Evolutionary conservation across 176 grass and related monocot species (phyloP).

Genomic region (Bothriochloa decipiens): DNA sequence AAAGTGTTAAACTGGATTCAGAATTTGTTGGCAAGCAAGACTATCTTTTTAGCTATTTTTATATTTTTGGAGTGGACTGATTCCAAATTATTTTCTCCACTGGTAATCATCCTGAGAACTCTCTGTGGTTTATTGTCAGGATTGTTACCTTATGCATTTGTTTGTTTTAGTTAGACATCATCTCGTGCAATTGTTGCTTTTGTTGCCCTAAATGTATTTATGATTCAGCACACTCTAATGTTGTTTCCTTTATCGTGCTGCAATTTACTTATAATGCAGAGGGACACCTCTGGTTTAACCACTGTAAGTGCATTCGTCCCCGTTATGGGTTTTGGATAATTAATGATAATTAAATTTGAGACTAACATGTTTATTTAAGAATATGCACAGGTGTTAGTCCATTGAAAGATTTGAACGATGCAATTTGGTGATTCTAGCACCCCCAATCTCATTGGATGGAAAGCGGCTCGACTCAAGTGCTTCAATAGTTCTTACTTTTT

Average conservation of each 20-base stretch:
- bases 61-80: neutral
- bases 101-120: neutral
- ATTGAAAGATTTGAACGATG: too few species aligned
- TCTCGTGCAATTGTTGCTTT: neutral
- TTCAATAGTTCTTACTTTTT: too few species aligned
- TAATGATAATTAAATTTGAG: too few species aligned
- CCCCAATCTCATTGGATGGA: too few species aligned
- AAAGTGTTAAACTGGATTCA: slow-evolving; percentile 4
- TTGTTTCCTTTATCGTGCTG: slow-evolving; percentile 16
- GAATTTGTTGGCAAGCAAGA: neutral
- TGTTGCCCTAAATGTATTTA: neutral
- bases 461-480: too few species aligned
- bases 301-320: too few species aligned
- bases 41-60: slow-evolving; percentile 7
- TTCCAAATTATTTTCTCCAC: slow-evolving; percentile 2
- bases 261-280: slow-evolving; percentile 56
- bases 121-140: neutral
- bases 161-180: neutral
- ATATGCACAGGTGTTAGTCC: too few species aligned
- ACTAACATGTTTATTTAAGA: too few species aligned
- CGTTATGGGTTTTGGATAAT: too few species aligned
- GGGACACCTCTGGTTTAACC: slow-evolving; percentile 86
- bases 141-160: neutral
- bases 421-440: too few species aligned
- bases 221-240: neutral